Evolutionary conservation across 768 basidiomycete species (phyloP).

Genomic region (Cystoderma amianthinum): DNA sequence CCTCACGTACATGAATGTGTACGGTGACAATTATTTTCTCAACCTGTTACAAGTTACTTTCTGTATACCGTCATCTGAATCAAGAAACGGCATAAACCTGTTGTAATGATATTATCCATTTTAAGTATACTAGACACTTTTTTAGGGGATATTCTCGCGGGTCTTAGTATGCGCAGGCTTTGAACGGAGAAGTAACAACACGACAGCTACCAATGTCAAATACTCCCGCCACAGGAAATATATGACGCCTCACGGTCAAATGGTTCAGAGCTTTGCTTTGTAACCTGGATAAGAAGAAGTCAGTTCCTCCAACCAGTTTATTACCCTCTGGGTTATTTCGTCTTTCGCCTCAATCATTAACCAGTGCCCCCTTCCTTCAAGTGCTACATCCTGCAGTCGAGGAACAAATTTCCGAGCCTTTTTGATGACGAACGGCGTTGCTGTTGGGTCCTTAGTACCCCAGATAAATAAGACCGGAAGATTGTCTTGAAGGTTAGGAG

Average conservation of each 20-base stretch:
- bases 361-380: constrained; percentile 64
- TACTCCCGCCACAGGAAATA: too few relatives aligned
- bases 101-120: too few relatives aligned
- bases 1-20: too few relatives aligned
- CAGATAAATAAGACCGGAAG: constrained; percentile 58
- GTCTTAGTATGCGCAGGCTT: not conserved
- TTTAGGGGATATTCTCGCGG: not conserved
- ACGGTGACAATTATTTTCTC: too few relatives aligned
- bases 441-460: constrained; percentile 49
- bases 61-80: too few relatives aligned
- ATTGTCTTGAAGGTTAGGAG: constrained; percentile 31
- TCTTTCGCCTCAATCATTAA: constrained; percentile 57
- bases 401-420: constrained; percentile 44
- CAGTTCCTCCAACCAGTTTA: constrained; percentile 36
- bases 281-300: constrained; percentile 12
- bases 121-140: not conserved
- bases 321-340: constrained; percentile 40
- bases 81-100: too few relatives aligned
- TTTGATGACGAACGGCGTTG: constrained; percentile 29
- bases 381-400: constrained; percentile 38
- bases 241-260: too few relatives aligned
- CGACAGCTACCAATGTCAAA: not conserved
- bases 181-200: not conserved
- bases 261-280: constrained; percentile 4
- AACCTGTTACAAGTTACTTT: too few relatives aligned